Evolutionary conservation across 106 monocot species (phyloP).

Genomic region (Vanilla planifolia): DNA sequence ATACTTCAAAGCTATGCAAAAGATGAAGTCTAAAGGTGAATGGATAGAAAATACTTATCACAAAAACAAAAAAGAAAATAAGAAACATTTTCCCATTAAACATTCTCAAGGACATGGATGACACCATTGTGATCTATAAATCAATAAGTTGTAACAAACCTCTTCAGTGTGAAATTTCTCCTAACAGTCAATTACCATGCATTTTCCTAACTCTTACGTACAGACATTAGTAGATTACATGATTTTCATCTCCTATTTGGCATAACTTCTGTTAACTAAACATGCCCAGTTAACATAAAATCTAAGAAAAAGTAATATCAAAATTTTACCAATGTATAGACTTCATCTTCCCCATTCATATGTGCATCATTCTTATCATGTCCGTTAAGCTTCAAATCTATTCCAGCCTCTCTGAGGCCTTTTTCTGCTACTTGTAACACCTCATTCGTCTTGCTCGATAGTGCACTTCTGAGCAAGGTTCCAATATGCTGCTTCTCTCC

Average conservation of each 20-base stretch:
- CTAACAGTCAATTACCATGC: too few species aligned
- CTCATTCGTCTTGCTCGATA: conserved; percentile 58
- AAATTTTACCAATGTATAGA: conserved; percentile 73
- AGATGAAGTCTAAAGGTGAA: neutral
- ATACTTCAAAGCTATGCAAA: neutral
- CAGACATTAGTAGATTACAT: too few species aligned
- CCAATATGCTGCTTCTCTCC: conserved; percentile 88
- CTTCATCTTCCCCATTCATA: conserved; percentile 59
- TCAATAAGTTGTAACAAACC: too few species aligned
- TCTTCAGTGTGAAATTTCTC: too few species aligned
- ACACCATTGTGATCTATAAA: too few species aligned
- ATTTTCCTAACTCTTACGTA: too few species aligned
- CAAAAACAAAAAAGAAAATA: too few species aligned
- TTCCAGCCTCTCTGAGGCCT: conserved; percentile 71
- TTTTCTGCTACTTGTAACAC: conserved; percentile 72
- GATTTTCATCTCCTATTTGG: too few species aligned
- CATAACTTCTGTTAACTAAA: too few species aligned
- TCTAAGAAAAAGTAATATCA: neutral
- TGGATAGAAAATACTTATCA: neutral
- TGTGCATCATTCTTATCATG: conserved; percentile 11
- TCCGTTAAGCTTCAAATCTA: conserved; percentile 48
- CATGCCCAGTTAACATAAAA: too few species aligned
- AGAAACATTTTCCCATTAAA: too few species aligned
- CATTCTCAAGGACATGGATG: too few species aligned
- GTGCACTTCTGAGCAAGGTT: conserved; percentile 73